These are phyloP conservation scores for Debaryomyces sp. DNA, from an alignment of 1,139 yeast species.

Conservation along the genomic window DNA sequence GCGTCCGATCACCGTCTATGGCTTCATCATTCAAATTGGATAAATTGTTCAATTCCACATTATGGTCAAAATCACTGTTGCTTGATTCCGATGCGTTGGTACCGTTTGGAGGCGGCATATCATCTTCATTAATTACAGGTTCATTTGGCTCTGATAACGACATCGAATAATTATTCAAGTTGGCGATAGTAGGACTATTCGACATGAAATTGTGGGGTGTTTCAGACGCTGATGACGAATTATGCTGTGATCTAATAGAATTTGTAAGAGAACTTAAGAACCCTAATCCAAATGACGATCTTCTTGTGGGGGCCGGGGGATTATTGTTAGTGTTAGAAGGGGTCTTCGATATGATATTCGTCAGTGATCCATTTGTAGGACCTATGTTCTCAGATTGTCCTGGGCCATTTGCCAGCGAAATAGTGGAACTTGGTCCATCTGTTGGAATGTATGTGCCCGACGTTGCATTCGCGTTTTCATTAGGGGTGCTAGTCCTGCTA, in stretches of 20 bases:
- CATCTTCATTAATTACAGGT: slow-evolving; percentile 5
- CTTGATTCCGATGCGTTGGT: slow-evolving; percentile 8
- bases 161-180: slow-evolving; percentile 22
- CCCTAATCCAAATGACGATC: slow-evolving; percentile 46
- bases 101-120: background rate
- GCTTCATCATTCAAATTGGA: slow-evolving; percentile 6
- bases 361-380: background rate
- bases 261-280: slow-evolving; percentile 38
- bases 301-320: slow-evolving; percentile 19
- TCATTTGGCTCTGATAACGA: background rate
- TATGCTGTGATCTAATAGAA: slow-evolving; percentile 21
- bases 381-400: background rate
- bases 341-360: background rate
- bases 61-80: slow-evolving; percentile 12
- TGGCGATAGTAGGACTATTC: slow-evolving; percentile 52
- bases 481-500: background rate
- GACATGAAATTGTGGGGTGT: slow-evolving; percentile 37
- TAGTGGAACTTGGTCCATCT: background rate
- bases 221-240: slow-evolving; percentile 14
- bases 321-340: slow-evolving; percentile 1
- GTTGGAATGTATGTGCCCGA: background rate
- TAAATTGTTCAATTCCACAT: slow-evolving; percentile 2
- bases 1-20: slow-evolving; percentile 6
- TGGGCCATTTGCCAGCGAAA: background rate
- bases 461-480: background rate